Base-by-base conservation (phyloP, 2,329 filamentous ascomycete genomes). In the Chaetomiaceae sp. region DNA sequence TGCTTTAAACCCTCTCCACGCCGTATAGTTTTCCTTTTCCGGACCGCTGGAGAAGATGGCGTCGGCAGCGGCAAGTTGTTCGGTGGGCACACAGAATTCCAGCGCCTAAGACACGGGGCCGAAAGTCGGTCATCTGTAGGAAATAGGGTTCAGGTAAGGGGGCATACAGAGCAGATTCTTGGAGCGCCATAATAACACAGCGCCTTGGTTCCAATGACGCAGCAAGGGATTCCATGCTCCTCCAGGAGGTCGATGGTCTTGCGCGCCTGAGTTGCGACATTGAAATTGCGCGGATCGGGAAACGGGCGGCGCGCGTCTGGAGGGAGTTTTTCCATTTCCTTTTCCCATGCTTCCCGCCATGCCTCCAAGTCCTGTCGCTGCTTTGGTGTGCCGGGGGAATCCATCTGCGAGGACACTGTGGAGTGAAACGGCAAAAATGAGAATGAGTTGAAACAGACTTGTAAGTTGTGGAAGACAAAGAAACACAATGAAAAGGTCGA, bases 71-170 rank as follows among this genome's bases (percentile, higher is more conserved):
- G 33, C 33, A n/a, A 46, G 44, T 20, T 46, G 31, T 20, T 46
- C 16, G 33, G 44, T 46, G 14, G 44, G 44, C 3, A 46, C 34
- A 21, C 44, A 46, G 23, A 46, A 20, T 30, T 46, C 44, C 10
- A 27, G n/a, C 5, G 23, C 13, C 44, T 46, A 23, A 12, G 7
- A 16, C 20, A 21, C 21, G 30, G 30, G 30, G 30, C 14, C 30
- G 30, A 33, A 33, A 33, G 30, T 33, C 30, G 30, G 30, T 33
- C 30, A 33, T 33, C 30, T 12, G 17, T 21, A 40, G 16, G 37
- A 42, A 31, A 31, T 13, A 33, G 14, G 5, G 25, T 31, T 10
- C 16, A 13, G 16, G 30, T 12, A 33, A 12, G 4, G 25, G n/a
- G 27, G 17, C 44, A 23, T 40, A 33, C 35, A n/a, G 20, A 12